Conservation (phyloP, 1,139 yeast genomes). For the Suhomyces maxii region DNA sequence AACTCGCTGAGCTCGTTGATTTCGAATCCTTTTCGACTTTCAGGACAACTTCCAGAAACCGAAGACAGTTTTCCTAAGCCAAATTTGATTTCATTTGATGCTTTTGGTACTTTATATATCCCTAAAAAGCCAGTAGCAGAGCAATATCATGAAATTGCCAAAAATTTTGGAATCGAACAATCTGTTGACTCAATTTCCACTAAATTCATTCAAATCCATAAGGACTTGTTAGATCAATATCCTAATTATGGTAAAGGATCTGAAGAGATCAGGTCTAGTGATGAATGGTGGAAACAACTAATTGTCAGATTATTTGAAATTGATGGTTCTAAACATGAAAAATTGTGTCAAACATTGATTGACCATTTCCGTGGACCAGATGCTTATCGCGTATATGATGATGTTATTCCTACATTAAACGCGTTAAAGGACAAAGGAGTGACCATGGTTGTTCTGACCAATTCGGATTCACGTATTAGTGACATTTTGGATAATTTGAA, state of each 20-base stretch:
- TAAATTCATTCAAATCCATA: slow-evolving; percentile 32
- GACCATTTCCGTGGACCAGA: slow-evolving; percentile 46
- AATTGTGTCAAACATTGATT: slow-evolving; percentile 41
- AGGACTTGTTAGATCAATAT: slow-evolving; percentile 27
- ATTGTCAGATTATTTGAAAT: slow-evolving; percentile 43
- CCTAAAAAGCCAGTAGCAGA: slow-evolving; percentile 54
- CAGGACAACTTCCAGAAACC: slow-evolving; percentile 28
- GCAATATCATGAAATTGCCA: slow-evolving; percentile 52
- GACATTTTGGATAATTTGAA: slow-evolving; percentile 48
- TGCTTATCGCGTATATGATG: slow-evolving; percentile 56
- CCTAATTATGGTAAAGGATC: slow-evolving; percentile 63
- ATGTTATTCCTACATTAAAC: slow-evolving; percentile 50
- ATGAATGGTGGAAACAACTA: slow-evolving; percentile 62
- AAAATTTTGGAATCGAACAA: slow-evolving; percentile 41
- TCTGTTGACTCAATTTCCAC: slow-evolving; percentile 26
- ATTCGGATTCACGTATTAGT: slow-evolving; percentile 57
- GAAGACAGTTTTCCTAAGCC: slow-evolving; percentile 40
- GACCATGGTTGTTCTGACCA: slow-evolving; percentile 50
- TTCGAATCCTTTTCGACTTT: slow-evolving; percentile 29
- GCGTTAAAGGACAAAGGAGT: slow-evolving; percentile 32
- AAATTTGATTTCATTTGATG: slow-evolving; percentile 60
- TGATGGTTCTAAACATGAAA: slow-evolving; percentile 19
- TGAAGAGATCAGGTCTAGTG: slow-evolving; percentile 23
- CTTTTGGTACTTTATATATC: slow-evolving; percentile 62
- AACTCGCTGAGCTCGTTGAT: slow-evolving; percentile 5